phyloP scores from a whole-genome alignment of 139 green algal genomes.

The Pseudopediastrum boryanum region DNA sequence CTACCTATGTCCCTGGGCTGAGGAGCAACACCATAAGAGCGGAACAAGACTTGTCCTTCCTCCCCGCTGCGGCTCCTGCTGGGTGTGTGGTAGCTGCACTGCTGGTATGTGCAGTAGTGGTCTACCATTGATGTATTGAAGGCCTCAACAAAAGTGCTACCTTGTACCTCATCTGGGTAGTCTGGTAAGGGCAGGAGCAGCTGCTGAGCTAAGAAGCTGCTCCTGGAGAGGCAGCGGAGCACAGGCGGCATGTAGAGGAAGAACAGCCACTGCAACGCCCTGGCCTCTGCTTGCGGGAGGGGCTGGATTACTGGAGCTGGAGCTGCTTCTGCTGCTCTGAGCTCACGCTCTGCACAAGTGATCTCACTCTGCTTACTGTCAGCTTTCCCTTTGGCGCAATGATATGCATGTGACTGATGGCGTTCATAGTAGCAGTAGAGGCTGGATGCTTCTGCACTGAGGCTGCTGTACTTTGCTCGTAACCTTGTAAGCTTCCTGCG shows the following conservation, averaged over 20 bases:
- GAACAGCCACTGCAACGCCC: constrained; percentile 49
- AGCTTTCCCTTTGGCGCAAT: background rate
- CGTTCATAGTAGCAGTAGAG: background rate
- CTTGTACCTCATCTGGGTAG: background rate
- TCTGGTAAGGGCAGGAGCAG: constrained; percentile 45
- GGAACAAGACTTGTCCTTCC: constrained; percentile 10
- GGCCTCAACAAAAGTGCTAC: background rate
- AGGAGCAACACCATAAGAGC: background rate
- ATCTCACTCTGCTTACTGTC: background rate
- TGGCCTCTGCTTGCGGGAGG: constrained; percentile 17
- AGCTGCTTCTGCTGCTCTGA: constrained; percentile 13
- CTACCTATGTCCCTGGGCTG: constrained; percentile 2
- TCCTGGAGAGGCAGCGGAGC: constrained; percentile 44
- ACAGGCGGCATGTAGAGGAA: constrained; percentile 56
- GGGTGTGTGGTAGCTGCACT: background rate
- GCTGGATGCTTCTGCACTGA: background rate
- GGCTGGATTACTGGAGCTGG: constrained; percentile 52
- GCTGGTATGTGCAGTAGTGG: constrained; percentile 35
- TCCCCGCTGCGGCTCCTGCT: background rate
- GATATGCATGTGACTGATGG: background rate
- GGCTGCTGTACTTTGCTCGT: background rate
- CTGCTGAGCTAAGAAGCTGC: constrained; percentile 57
- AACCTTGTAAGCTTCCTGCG: background rate
- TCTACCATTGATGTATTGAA: background rate
- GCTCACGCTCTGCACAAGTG: background rate